Conservation (phyloP, 2,329 filamentous ascomycete species). For the Aspergillus hortae region DNA sequence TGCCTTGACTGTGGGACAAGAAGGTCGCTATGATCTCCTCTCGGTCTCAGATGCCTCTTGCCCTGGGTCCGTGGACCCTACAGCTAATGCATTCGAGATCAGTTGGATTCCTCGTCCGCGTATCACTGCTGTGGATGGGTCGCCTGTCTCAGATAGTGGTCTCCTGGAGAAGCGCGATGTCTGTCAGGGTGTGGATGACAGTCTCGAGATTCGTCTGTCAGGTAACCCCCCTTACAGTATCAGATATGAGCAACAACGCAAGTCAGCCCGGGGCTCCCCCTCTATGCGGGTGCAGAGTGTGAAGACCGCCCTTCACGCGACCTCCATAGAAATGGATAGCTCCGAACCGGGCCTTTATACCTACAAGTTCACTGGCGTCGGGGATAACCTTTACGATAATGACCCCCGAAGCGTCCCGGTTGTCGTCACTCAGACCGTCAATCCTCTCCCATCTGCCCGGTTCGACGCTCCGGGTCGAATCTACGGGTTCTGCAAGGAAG, state of each 20-base stretch:
- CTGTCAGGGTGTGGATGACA: conserved; percentile 91
- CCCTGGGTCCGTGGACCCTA: conserved; percentile 72
- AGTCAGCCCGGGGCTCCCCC: conserved; percentile 62
- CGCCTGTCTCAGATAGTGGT: conserved; percentile 48
- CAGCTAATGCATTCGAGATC: conserved; percentile 72
- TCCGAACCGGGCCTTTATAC: conserved; percentile 75
- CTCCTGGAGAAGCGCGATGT: conserved; percentile 73
- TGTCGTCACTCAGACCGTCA: conserved; percentile 75
- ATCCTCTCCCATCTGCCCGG: conserved; percentile 74
- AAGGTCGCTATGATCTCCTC: conserved; percentile 76
- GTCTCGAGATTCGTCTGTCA: conserved; percentile 73
- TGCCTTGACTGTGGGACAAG: conserved; percentile 59
- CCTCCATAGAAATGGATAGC: conserved; percentile 83
- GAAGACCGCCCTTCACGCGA: conserved; percentile 71
- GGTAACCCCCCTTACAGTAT: conserved; percentile 81
- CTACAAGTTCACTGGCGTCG: conserved; percentile 79
- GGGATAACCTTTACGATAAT: conserved; percentile 80
- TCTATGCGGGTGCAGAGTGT: conserved; percentile 67
- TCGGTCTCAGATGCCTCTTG: conserved; percentile 76
- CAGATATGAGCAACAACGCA: conserved; percentile 75
- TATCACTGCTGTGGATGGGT: conserved; percentile 55
- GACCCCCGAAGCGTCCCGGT: conserved; percentile 65
- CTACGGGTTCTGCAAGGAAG: conserved; percentile 91
- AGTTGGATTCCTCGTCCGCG: conserved; percentile 81
- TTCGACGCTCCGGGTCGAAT: conserved; percentile 86